These are phyloP conservation scores for Diaporthe helianthi DNA, from an alignment of 2,329 filamentous ascomycete genomes.

Conservation along the genomic window DNA sequence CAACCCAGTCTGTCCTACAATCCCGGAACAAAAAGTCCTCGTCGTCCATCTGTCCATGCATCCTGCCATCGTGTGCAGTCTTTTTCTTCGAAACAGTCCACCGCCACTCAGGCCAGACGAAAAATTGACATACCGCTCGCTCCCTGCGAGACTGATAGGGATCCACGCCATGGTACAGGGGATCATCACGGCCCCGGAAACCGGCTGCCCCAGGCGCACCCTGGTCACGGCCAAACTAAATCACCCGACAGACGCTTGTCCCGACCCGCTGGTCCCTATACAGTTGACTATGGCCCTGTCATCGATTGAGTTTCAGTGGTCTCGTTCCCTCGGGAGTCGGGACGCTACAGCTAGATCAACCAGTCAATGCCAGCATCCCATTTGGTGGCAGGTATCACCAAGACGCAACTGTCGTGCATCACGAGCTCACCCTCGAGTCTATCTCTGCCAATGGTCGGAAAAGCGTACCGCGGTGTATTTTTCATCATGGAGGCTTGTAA, in stretches of 20 bases:
- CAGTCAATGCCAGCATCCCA: background rate
- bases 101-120: slow-evolving; percentile 1
- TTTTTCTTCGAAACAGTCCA: background rate
- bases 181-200: background rate
- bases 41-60: background rate
- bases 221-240: slow-evolving; percentile 6
- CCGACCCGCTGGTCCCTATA: background rate
- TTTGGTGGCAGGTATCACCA: slow-evolving; percentile 2
- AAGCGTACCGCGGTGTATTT: background rate
- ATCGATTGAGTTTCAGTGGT: slow-evolving; percentile 1
- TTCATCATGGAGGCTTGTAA: background rate
- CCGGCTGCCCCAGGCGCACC: background rate
- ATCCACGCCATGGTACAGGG: slow-evolving; percentile 18
- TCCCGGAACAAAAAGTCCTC: background rate
- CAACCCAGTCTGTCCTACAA: background rate
- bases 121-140: slow-evolving; percentile 6
- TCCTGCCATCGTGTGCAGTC: background rate
- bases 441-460: background rate
- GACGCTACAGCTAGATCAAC: background rate
- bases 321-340: background rate
- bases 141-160: background rate
- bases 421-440: background rate
- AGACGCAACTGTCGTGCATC: background rate
- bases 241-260: background rate
- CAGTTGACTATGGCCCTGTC: background rate